These are phyloP conservation scores for Kwoniella europaea DNA, from an alignment of 768 basidiomycete genomes.

Conservation along the genomic window DNA sequence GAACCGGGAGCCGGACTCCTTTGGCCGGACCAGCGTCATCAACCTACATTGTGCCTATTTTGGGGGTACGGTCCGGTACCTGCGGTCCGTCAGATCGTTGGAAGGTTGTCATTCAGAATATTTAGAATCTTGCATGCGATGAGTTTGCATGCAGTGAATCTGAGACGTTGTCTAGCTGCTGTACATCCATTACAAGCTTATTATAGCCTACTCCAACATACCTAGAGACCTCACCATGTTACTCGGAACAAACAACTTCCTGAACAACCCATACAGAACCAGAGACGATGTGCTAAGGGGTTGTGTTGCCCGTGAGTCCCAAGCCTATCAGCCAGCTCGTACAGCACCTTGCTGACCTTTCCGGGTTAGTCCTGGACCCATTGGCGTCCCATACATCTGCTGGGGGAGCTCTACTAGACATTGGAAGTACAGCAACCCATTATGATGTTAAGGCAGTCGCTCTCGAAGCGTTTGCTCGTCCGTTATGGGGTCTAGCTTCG, in stretches of 20 bases:
- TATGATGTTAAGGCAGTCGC: conserved; percentile 72
- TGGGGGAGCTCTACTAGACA: conserved; percentile 72
- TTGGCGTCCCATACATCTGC: conserved; percentile 72
- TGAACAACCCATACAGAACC: conserved; percentile 67
- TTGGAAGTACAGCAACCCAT: conserved; percentile 71
- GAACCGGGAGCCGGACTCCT: not conserved
- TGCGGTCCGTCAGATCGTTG: not conserved
- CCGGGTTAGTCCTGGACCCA: conserved; percentile 65
- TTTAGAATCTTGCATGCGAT: not conserved
- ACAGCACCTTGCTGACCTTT: not conserved
- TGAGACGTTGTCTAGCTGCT: not conserved
- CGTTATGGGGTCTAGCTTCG: conserved; percentile 75
- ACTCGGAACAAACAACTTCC: conserved; percentile 45
- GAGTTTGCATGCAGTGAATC: not conserved
- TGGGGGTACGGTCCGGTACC: not conserved
- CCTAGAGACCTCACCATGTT: conserved; percentile 33
- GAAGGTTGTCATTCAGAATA: not conserved
- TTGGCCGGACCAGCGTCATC: not conserved
- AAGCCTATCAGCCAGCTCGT: not conserved
- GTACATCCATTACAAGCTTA: not conserved
- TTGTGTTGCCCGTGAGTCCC: conserved; percentile 58
- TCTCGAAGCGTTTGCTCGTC: conserved; percentile 76
- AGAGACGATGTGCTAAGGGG: conserved; percentile 67
- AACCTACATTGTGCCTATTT: not conserved
- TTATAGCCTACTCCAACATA: not conserved